These are phyloP conservation scores for Trebouxia sp. DNA, from an alignment of 139 green algal genomes.

Conservation along the genomic window DNA sequence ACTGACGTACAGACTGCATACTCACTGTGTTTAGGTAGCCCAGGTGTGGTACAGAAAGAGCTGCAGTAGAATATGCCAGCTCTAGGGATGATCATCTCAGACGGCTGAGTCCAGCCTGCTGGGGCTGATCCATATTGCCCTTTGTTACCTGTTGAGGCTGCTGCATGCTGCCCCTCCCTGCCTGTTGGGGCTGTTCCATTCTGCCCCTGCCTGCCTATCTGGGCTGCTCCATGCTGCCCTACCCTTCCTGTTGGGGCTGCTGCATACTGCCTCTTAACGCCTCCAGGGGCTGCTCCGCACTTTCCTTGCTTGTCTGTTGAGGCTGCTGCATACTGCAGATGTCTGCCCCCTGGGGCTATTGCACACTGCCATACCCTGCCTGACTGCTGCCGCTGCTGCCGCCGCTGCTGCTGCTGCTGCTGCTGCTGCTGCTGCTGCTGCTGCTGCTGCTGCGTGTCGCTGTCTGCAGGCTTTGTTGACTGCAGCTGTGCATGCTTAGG, in stretches of 20 bases:
- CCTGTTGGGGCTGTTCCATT: too few relatives aligned
- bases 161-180: too few relatives aligned
- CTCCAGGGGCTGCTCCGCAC: too few relatives aligned
- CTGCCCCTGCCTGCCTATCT: too few relatives aligned
- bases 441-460: not conserved
- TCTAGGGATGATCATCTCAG: conserved; percentile 38
- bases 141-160: too few relatives aligned
- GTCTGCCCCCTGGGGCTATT: too few relatives aligned
- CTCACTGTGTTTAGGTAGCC: conserved; percentile 63
- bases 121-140: not conserved
- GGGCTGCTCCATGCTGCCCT: conserved; percentile 3
- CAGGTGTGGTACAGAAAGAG: conserved; percentile 53
- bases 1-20: too few relatives aligned
- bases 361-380: not conserved
- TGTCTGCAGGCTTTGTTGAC: not conserved
- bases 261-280: too few relatives aligned
- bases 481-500: too few relatives aligned
- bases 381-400: not conserved
- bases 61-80: conserved; percentile 63
- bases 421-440: conserved; percentile 12
- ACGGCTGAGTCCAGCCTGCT: not conserved
- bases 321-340: too few relatives aligned
- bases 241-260: too few relatives aligned
- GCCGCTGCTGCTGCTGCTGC: not conserved
- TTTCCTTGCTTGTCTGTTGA: too few relatives aligned